A percentile compares a stretch with the other conserved stretches of the same genome.
phyloP scores from a whole-genome alignment of 179 eudicot genomes.

The Beta lomatogona region DNA sequence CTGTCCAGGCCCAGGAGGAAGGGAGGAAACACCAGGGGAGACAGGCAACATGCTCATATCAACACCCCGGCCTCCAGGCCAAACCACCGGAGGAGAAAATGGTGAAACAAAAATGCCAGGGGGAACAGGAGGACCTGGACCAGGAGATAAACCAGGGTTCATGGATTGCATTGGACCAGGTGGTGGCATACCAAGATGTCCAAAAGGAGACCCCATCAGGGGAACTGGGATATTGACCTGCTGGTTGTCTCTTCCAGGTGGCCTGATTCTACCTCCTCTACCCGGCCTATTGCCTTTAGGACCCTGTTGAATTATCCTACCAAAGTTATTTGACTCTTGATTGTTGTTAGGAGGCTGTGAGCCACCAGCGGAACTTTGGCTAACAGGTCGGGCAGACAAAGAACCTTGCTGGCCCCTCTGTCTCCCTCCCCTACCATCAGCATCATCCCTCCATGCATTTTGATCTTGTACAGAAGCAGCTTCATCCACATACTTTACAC shows the following conservation, averaged over 20 bases:
- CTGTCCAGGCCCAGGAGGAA: slow-evolving; percentile 73
- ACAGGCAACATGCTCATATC: slow-evolving; percentile 78
- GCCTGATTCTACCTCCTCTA: slow-evolving; percentile 74
- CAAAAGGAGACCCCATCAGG: slow-evolving; percentile 81
- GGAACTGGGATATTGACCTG: slow-evolving; percentile 63
- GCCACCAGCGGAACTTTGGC: slow-evolving; percentile 57
- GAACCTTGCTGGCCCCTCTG: slow-evolving; percentile 48
- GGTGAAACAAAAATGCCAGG: slow-evolving; percentile 83
- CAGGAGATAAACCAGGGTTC: slow-evolving; percentile 78
- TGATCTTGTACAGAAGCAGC: slow-evolving; percentile 42
- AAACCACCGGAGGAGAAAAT: slow-evolving; percentile 75
- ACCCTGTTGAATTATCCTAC: slow-evolving; percentile 51
- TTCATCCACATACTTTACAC: slow-evolving; percentile 50
- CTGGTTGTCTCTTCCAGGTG: slow-evolving; percentile 74
- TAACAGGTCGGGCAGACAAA: slow-evolving; percentile 43
- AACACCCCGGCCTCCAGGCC: slow-evolving; percentile 83
- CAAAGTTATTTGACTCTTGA: slow-evolving; percentile 50
- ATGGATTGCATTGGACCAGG: slow-evolving; percentile 79
- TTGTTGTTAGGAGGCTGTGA: slow-evolving; percentile 47
- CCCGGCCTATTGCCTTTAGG: slow-evolving; percentile 63
- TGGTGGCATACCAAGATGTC: slow-evolving; percentile 85
- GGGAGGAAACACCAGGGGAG: slow-evolving; percentile 63
- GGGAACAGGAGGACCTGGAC: slow-evolving; percentile 75
- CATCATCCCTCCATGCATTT: slow-evolving; percentile 58
- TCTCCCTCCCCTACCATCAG: slow-evolving; percentile 59